Base-by-base conservation (phyloP, 2,329 filamentous ascomycete species). In the Allantophomopsis lycopodina region DNA sequence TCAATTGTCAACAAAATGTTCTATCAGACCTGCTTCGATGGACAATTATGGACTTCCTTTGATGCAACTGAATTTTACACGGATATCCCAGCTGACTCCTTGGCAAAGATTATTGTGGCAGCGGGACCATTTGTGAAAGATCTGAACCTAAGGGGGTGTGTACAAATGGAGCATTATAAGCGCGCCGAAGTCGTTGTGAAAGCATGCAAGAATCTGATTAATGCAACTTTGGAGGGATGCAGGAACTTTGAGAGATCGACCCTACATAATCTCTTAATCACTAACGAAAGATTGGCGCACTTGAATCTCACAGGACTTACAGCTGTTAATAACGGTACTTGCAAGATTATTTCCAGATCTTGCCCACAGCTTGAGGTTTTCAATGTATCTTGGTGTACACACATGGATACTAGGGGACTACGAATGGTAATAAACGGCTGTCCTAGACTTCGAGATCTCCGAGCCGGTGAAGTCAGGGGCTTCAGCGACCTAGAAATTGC, bases 371-470 rank as follows among this genome's bases (percentile, higher is more conserved):
- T 98, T n/a, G 79, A 94, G 58, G 70, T 74, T 40, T 70, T 96
- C 47, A 93, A 95, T 51, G 74, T 96, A 15, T 94, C 87, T 0
- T 96, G 89, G 86, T 98, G 91, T 62, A 79, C 78, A 48, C 81
- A 86, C 44, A 76, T 95, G 54, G 81, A 91, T 52, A 81, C 84
- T 7, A 66, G 73, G 11, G 88, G 87, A 4, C 64, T 96, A 40
- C 75, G 70, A 46, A 71, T 72, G 38, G 71, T 98, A 2, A 64
- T 95, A 1, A 67, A 81, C 43, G 71, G 71, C 2, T 96, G 91
- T 53, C 66, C 70, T 0, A 77, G 69, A 39, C 63, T 98, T 40
- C 80, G 67, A 40, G 88, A 96, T 50, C 65, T 98, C 21, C 74
- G 86, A 42, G 86, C 83, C 8, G 80, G 84, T 36, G 87, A 94